Evolutionary conservation across 768 basidiomycete genomes (phyloP), one percentile per base, ranked within the genome.

Genomic region (Tylopilus subfusipes): DNA sequence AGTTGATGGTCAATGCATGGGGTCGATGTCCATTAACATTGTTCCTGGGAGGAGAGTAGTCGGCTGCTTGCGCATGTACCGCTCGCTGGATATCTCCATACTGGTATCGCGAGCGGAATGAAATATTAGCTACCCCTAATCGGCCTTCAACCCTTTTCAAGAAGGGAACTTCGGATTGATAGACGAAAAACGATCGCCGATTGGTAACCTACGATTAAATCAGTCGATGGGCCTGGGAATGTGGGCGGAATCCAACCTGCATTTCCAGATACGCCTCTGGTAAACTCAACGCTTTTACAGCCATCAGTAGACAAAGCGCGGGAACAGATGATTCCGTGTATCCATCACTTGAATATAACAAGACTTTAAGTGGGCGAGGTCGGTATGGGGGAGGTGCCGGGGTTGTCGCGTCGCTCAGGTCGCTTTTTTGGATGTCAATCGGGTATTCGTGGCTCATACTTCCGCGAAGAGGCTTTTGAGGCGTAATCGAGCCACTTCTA

Each of bases 201-300:
- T 87, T 87, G 53, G 76, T 79, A 39, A 88, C 84, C 68, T 68
- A 33, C 4, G n/a, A 2, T 2, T 43, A 40, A 48, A 43, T 58
- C 16, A 52, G 56, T 38, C 49, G 24, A 51, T n/a, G 10, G 24
- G 25, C 31, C 27, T n/a, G 8, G 14, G 4, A 14, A 46, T 10
- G 5, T 21, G 31, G 18, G 29, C 4, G 16, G 19, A 48, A 57
- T 18, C 65, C 45, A 14, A 73, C 67, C 72, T 98, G 96, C 58
- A 98, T 80, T 67, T 93, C 86, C 30, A 98, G 76, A 73, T 96
- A 98, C 8, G 94, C 96, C 67, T 95, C 92, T 10, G 94, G 91
- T 9, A 97, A 79, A 46, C 76, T 72, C 33, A 88, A 72, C 19
- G 75, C 73, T 52, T 81, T 82, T 49, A 85, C 73, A 24, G 82